These are phyloP conservation scores for Ophiostoma populinum DNA, from an alignment of 2,329 filamentous ascomycete genomes.

Conservation along the genomic window DNA sequence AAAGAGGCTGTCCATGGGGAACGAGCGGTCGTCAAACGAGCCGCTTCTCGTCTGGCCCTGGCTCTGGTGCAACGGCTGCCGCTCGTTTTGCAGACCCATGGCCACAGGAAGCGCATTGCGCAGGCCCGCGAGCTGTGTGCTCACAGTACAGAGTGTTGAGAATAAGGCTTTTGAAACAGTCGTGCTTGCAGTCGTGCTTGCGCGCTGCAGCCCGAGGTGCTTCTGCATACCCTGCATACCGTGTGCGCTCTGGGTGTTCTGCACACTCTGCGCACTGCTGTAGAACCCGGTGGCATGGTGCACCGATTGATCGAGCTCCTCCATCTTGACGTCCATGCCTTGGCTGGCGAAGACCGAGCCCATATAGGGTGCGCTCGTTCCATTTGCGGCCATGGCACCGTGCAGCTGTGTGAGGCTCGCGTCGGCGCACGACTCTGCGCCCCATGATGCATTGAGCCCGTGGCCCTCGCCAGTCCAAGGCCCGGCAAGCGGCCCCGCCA, in stretches of 20 bases:
- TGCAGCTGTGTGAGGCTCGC: neutral
- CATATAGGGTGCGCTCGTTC: neutral
- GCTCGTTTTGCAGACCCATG: neutral
- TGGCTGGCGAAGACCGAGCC: too few species aligned
- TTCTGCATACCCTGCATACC: too few species aligned
- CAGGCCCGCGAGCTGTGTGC: slow-evolving; percentile 22
- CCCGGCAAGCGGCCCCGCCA: neutral
- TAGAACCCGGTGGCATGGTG: too few species aligned
- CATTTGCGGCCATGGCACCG: neutral
- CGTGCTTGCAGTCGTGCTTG: too few species aligned
- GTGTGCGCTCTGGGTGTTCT: too few species aligned
- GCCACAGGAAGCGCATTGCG: slow-evolving; percentile 14
- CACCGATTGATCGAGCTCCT: too few species aligned
- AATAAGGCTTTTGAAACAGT: slow-evolving; percentile 3
- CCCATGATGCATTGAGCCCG: neutral
- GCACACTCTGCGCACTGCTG: too few species aligned
- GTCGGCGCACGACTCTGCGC: neutral
- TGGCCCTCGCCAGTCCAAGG: neutral
- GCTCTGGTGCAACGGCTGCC: neutral
- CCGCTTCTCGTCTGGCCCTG: neutral
- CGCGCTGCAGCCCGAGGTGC: too few species aligned
- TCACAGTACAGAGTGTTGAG: slow-evolving; percentile 19
- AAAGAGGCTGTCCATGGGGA: slow-evolving; percentile 25
- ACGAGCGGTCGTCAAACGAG: slow-evolving; percentile 13
- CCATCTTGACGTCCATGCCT: too few species aligned